These are phyloP conservation scores for Dillenia suffruticosa DNA, from an alignment of 164 flowering plant genomes.

Conservation along the genomic window DNA sequence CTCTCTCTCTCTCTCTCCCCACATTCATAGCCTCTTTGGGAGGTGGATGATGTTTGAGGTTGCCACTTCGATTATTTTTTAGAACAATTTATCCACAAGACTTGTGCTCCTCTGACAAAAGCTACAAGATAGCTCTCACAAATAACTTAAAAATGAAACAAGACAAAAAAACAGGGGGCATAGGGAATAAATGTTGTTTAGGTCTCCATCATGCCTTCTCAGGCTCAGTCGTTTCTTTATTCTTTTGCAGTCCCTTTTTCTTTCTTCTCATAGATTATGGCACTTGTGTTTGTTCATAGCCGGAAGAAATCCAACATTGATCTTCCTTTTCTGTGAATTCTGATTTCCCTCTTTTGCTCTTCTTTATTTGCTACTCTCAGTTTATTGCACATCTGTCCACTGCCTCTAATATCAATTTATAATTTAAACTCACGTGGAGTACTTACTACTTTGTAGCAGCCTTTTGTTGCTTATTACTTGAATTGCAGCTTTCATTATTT, in stretches of 20 bases:
- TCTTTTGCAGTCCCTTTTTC: slow-evolving; percentile 14
- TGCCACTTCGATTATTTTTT: neutral
- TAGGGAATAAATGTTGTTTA: slow-evolving; percentile 20
- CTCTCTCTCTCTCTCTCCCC: too few relatives aligned
- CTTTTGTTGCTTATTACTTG: slow-evolving; percentile 18
- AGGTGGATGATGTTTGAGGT: neutral
- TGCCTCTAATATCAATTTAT: slow-evolving; percentile 5
- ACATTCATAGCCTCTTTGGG: too few relatives aligned
- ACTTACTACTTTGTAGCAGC: slow-evolving; percentile 20
- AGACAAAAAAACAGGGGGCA: slow-evolving; percentile 8
- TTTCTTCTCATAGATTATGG: slow-evolving; percentile 37
- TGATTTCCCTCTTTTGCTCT: slow-evolving; percentile 11
- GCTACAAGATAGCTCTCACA: slow-evolving; percentile 15
- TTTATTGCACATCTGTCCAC: slow-evolving; percentile 16
- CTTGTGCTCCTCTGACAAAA: slow-evolving; percentile 31
- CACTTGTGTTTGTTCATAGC: slow-evolving; percentile 33
- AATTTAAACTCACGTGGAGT: slow-evolving; percentile 9
- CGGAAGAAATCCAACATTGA: slow-evolving; percentile 31
- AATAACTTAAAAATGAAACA: slow-evolving; percentile 9
- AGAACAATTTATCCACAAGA: slow-evolving; percentile 5
- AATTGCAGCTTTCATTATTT: slow-evolving; percentile 26
- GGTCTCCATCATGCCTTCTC: slow-evolving; percentile 21
- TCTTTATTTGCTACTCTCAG: slow-evolving; percentile 3
- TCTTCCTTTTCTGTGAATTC: slow-evolving; percentile 10
- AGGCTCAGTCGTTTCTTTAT: slow-evolving; percentile 10